Evolutionary conservation across 805 yeast species (phyloP).

Genomic region (Myxozyma udenii): DNA sequence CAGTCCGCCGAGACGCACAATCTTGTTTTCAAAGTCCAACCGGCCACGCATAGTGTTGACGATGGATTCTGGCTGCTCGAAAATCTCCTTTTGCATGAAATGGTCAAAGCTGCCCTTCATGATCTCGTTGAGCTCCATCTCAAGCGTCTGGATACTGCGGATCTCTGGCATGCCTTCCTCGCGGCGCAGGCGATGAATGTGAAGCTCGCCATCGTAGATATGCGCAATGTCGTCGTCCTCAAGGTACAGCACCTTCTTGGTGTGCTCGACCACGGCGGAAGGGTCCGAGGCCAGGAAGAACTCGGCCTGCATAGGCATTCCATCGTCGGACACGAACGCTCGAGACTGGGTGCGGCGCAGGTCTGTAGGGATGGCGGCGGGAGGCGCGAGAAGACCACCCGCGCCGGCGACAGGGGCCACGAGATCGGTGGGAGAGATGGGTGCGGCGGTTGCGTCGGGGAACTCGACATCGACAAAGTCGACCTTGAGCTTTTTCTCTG

Average conservation of each 20-base stretch:
- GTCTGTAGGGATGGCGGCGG: conserved; percentile 50
- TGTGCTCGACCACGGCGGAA: conserved; percentile 92
- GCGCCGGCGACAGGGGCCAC: conserved; percentile 20
- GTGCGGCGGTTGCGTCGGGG: conserved; percentile 49
- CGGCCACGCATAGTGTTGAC: conserved; percentile 99
- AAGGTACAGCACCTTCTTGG: conserved; percentile 91
- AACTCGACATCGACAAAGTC: conserved; percentile 98
- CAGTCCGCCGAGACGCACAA: conserved; percentile 85
- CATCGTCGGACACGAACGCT: conserved; percentile 93
- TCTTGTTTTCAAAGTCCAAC: conserved; percentile 78
- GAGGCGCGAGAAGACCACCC: conserved; percentile 37
- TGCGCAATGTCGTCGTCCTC: conserved; percentile 99
- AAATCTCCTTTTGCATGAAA: conserved; percentile 98
- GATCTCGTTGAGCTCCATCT: conserved; percentile 93
- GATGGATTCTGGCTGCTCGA: conserved; percentile 97
- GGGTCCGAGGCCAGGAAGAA: conserved; percentile 96
- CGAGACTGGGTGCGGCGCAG: conserved; percentile 90
- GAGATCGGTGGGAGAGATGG: not conserved
- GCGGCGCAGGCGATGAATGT: conserved; percentile 92
- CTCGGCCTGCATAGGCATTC: conserved; percentile 88
- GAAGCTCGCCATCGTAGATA: conserved; percentile 95
- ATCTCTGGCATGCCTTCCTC: conserved; percentile 75
- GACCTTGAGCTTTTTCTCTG: conserved; percentile 90
- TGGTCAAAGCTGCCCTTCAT: conserved; percentile 97
- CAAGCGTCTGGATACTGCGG: conserved; percentile 93